A percentile compares a stretch with the other conserved stretches of the same genome.
Conservation (phyloP, 2,329 filamentous ascomycete species). For the Monosporascus sp. region DNA sequence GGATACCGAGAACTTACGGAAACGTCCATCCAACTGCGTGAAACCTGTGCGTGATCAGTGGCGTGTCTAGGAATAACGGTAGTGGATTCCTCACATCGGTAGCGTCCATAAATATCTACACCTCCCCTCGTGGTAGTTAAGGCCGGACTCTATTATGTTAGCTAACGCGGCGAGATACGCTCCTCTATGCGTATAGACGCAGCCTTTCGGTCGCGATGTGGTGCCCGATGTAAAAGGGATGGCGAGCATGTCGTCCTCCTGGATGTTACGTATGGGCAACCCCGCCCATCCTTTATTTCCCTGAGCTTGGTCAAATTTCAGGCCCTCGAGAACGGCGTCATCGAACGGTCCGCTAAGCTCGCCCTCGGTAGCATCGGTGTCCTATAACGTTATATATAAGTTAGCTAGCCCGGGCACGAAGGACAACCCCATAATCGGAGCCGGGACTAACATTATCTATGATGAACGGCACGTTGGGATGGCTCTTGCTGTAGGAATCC, state of each 20-base stretch:
- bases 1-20: constrained; percentile 37
- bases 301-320: constrained; percentile 62
- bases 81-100: constrained; percentile 65
- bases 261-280: constrained; percentile 61
- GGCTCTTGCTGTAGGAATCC: constrained; percentile 54
- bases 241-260: constrained; percentile 79
- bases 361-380: constrained; percentile 73
- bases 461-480: constrained; percentile 64
- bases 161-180: constrained; percentile 78
- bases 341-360: constrained; percentile 76
- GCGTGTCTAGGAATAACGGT: not conserved
- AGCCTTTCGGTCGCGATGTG: constrained; percentile 86
- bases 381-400: constrained; percentile 36
- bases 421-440: not conserved
- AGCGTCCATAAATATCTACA: constrained; percentile 89
- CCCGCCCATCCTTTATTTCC: constrained; percentile 71
- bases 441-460: constrained; percentile 55
- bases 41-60: constrained; percentile 38
- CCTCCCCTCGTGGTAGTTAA: constrained; percentile 65
- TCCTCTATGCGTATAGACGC: constrained; percentile 85
- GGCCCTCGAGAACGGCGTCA: constrained; percentile 73
- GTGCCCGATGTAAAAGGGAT: constrained; percentile 94
- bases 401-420: too few relatives aligned
- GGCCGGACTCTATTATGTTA: constrained; percentile 82
- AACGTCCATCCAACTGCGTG: constrained; percentile 78